Base-by-base conservation (phyloP, 805 yeast genomes). In the Saturnispora hagleri region DNA sequence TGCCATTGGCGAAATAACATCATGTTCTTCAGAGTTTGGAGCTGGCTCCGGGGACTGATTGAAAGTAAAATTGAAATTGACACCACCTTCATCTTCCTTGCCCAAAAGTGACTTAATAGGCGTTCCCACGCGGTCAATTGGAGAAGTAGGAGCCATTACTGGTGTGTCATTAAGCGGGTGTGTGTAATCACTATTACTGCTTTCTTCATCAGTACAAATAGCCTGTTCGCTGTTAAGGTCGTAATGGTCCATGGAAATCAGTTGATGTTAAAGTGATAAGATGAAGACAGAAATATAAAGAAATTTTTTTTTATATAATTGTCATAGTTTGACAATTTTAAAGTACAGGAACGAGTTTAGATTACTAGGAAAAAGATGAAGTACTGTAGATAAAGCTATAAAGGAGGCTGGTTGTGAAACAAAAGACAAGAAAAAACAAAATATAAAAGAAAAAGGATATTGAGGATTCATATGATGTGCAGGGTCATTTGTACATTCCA, bases 81-180 rank as follows among this genome's bases (percentile, higher is more conserved):
- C 34, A 15, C 47, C 47, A 22, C 15, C 28, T 38, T 38, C 24
- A 20, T 38, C 42, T 24, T 48, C 51, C 34, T 48, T 27, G 31
- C 42, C 42, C 42, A 20, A 38, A 9, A 38, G 24, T 18, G 22
- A 6, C 8, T 18, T 18, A 18, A 38, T 10, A 20, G 42, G 42
- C 9, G 42, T 38, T 18, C 24, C 42, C 20, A 20, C 13, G 20
- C 22, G 51, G 12, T 54, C 50, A 26, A 63, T 60, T 0, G 89
- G 89, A 0, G 87, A 81, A 1, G 78, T 69, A 61, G 74, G 69
- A 31, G 85, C 80, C 10, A 75, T 76, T 1, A 82, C 73, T 0
- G 91, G 91, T 0, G 91, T 85, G 61, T 85, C 91, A 44, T 83
- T 81, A 48, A 81, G 68, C 0, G 91, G 91, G 46, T 89, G 70